Conservation (phyloP, 345 rosid species). For the Lumnitzera racemosa region DNA sequence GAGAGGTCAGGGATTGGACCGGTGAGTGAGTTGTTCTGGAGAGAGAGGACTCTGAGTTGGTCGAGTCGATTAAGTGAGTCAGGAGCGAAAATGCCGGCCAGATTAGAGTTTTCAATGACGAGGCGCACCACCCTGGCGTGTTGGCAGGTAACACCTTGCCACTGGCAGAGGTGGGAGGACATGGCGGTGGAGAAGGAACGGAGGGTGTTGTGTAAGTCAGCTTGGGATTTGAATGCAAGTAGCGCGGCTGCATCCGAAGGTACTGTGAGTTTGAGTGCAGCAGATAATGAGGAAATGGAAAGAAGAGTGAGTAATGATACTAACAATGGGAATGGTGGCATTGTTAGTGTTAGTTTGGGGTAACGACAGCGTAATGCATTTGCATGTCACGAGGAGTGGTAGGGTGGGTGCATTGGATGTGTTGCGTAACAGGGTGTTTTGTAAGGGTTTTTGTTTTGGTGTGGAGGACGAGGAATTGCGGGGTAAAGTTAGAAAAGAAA, state of each 20-base stretch:
- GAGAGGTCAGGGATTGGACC: constrained; percentile 81
- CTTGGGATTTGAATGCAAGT: constrained; percentile 63
- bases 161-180: constrained; percentile 35
- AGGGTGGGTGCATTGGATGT: too few relatives aligned
- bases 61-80: constrained; percentile 52
- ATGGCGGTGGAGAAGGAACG: constrained; percentile 25
- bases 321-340: too few relatives aligned
- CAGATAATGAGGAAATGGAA: neutral
- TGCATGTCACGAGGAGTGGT: too few relatives aligned
- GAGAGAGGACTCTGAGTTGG: constrained; percentile 87
- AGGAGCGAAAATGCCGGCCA: constrained; percentile 54
- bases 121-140: constrained; percentile 48
- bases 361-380: too few relatives aligned
- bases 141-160: constrained; percentile 67
- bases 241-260: constrained; percentile 51
- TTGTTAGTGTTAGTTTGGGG: too few relatives aligned
- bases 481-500: too few relatives aligned
- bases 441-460: too few relatives aligned
- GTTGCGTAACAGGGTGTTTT: too few relatives aligned
- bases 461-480: neutral
- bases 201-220: constrained; percentile 45
- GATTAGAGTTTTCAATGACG: constrained; percentile 43
- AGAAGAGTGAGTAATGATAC: neutral
- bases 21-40: constrained; percentile 69
- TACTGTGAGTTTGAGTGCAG: constrained; percentile 7